Conservation (phyloP, 192 early-diverging fungal species). For the Mortierella alpina region DNA sequence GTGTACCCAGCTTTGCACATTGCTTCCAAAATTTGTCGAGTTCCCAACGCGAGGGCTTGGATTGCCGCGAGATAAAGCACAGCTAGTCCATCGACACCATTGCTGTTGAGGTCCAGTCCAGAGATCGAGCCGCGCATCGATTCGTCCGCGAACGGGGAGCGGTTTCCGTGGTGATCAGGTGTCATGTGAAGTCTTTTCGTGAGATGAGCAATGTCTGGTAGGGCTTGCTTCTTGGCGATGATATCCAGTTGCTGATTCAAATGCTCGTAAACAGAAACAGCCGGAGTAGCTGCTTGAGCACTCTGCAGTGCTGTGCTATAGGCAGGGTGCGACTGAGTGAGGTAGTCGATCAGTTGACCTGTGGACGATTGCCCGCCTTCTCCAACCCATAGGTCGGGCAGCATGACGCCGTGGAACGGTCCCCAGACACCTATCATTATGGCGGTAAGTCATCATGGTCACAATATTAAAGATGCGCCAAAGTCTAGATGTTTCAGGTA, state of each 20-base stretch:
- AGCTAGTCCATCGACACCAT: slow-evolving; percentile 61
- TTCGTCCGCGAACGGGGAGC: slow-evolving; percentile 77
- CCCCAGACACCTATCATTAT: slow-evolving; percentile 57
- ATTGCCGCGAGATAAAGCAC: slow-evolving; percentile 67
- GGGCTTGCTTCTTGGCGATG: slow-evolving; percentile 30
- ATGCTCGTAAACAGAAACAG: slow-evolving; percentile 57
- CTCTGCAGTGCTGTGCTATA: slow-evolving; percentile 46
- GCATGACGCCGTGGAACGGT: slow-evolving; percentile 69
- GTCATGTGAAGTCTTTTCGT: slow-evolving; percentile 68
- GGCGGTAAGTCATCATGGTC: neutral
- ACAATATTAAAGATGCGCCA: slow-evolving; percentile 5
- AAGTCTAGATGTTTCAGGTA: neutral
- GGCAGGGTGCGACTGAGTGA: slow-evolving; percentile 69
- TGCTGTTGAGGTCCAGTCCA: slow-evolving; percentile 64
- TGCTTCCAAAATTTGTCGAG: slow-evolving; percentile 69
- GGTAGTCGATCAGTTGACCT: slow-evolving; percentile 72
- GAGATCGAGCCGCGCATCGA: slow-evolving; percentile 66
- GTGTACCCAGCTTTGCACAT: slow-evolving; percentile 60
- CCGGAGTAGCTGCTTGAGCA: slow-evolving; percentile 8
- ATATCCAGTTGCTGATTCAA: slow-evolving; percentile 60
- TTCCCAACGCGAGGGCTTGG: slow-evolving; percentile 72
- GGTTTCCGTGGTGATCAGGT: slow-evolving; percentile 85
- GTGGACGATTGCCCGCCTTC: slow-evolving; percentile 85
- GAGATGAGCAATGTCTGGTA: slow-evolving; percentile 43
- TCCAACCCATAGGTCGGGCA: slow-evolving; percentile 65